These are phyloP conservation scores for Leccinellum albellum DNA, from an alignment of 768 basidiomycete species.

Conservation along the genomic window DNA sequence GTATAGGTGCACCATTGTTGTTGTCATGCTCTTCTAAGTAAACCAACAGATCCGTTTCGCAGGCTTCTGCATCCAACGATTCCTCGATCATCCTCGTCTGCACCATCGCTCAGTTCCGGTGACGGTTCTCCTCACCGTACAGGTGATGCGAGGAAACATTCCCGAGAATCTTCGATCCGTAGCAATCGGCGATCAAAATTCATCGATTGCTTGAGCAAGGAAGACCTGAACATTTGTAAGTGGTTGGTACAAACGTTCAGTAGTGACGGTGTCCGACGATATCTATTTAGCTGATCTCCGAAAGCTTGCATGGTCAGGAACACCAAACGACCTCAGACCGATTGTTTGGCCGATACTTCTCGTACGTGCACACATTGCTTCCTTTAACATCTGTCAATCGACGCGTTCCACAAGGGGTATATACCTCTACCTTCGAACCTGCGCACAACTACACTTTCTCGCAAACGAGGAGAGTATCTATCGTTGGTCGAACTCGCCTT, in stretches of 20 bases:
- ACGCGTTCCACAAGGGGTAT: constrained; percentile 65
- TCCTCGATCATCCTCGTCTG: constrained; percentile 1
- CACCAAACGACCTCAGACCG: constrained; percentile 82
- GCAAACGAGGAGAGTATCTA: constrained; percentile 90
- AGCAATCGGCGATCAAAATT: constrained; percentile 80
- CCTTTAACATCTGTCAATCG: background rate
- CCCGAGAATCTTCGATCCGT: constrained; percentile 73
- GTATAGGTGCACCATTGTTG: constrained; percentile 39
- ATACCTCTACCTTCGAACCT: constrained; percentile 79
- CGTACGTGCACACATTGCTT: constrained; percentile 45
- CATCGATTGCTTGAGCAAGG: constrained; percentile 67
- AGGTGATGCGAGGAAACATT: constrained; percentile 51
- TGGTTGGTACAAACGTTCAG: constrained; percentile 6
- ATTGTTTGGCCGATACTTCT: constrained; percentile 93
- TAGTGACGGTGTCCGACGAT: constrained; percentile 5
- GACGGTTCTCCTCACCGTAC: constrained; percentile 17
- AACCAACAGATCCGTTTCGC: constrained; percentile 54
- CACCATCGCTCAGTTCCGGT: constrained; percentile 2
- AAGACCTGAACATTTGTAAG: constrained; percentile 81
- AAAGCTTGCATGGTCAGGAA: constrained; percentile 92
- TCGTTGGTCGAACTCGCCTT: constrained; percentile 89
- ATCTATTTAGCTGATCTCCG: constrained; percentile 64
- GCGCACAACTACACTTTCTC: constrained; percentile 69
- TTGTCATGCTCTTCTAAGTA: constrained; percentile 27
- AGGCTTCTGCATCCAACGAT: constrained; percentile 41